Evolutionary conservation across 2,329 filamentous ascomycete genomes (phyloP), one percentile per base, ranked within the genome.

Genomic region (Chaetomiaceae sp.): DNA sequence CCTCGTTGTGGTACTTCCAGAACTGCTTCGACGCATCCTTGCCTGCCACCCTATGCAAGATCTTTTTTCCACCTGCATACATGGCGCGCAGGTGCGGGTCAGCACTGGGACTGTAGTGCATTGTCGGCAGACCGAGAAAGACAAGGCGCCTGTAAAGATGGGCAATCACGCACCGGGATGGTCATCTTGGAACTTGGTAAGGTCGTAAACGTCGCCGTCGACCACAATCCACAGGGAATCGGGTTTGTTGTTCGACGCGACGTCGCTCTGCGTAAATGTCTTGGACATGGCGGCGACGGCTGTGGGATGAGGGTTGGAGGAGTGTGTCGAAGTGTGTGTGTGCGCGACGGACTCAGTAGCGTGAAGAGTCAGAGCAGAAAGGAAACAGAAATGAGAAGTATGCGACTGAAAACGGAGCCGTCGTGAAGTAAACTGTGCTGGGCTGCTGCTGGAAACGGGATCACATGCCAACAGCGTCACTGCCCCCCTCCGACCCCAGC

Each of bases 121-220:
- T n/a, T n/a, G n/a, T n/a, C 22, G 22, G 6, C 22, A 5, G 22
- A 24, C 22, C 6, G 22, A 5, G 22, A 9, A 24, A 24, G 9
- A 24, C 22, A n/a, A n/a, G n/a, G n/a, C n/a, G n/a, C n/a, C n/a
- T n/a, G n/a, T n/a, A n/a, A n/a, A n/a, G n/a, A n/a, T n/a, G 22
- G 12, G 18, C 14, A 14, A 42, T 6, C 30, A 59, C 70, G 71
- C 72, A 79, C 88, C 88, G 65, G 86, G 87, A 66, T 91, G 86
- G 56, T 90, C 85, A 50, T 90, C 83, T 65, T 88, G 84, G 66
- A 91, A 91, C 62, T 83, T 89, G 58, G 89, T 95, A 60, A 97
- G 66, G 64, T 98, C 91, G 68, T 95, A 97, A 57, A 97, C 91
- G 68, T 97, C 91, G 60, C 90, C 86, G 57, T 97, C 91, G 56